Evolutionary conservation across 140 eudicot species (phyloP).

Genomic region (Stevia rebaudiana): DNA sequence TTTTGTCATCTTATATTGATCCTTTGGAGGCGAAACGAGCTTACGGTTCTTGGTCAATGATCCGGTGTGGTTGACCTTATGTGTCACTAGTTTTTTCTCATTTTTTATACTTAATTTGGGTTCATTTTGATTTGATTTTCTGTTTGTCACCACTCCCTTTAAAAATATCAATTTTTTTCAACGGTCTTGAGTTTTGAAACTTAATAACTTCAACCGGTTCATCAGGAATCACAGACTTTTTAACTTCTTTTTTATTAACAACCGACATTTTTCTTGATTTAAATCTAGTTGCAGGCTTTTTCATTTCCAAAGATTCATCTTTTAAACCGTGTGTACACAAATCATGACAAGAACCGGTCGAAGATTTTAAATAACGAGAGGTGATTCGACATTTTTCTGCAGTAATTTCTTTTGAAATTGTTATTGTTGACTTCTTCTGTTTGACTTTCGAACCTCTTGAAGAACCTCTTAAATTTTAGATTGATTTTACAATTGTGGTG

Average conservation of each 20-base stretch:
- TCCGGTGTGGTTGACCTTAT: conserved; percentile 9
- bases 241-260: conserved; percentile 1
- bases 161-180: too few species aligned
- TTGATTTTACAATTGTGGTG: too few species aligned
- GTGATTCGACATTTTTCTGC: background rate
- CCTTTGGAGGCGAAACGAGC: conserved; percentile 27
- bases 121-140: too few species aligned
- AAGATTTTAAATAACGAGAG: conserved; percentile 34
- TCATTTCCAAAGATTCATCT: conserved; percentile 31
- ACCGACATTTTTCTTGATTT: conserved; percentile 22
- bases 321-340: conserved; percentile 52
- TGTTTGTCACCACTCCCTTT: conserved; percentile 7
- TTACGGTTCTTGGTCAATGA: conserved; percentile 20
- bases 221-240: background rate
- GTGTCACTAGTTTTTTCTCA: conserved; percentile 22
- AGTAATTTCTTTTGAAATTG: background rate
- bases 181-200: too few species aligned
- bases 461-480: too few species aligned
- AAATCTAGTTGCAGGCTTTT: conserved; percentile 16
- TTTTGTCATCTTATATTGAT: conserved; percentile 22
- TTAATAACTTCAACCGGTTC: too few species aligned
- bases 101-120: too few species aligned
- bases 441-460: background rate
- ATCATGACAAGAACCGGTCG: conserved; percentile 60
- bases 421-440: background rate